A percentile compares a stretch with the other conserved stretches of the same genome.
These are phyloP conservation scores for Fraxinus excelsior DNA, from an alignment of 257 asterid species.

Conservation along the genomic window DNA sequence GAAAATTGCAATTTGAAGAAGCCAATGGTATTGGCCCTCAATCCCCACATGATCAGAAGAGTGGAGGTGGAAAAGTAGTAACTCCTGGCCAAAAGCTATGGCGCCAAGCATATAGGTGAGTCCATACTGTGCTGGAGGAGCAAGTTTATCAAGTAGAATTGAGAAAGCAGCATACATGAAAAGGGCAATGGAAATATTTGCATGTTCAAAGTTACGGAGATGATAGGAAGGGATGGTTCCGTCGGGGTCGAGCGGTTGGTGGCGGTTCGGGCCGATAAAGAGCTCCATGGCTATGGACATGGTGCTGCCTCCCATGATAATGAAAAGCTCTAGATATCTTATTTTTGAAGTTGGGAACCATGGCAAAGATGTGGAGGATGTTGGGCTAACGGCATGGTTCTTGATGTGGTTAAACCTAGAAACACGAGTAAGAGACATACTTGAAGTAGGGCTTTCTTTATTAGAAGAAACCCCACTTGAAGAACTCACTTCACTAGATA, in stretches of 20 bases:
- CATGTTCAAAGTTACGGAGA: conserved; percentile 47
- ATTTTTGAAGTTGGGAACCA: conserved; percentile 46
- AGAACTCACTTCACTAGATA: too few relatives aligned
- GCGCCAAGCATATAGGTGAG: conserved; percentile 40
- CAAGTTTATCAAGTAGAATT: conserved; percentile 35
- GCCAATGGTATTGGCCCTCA: conserved; percentile 53
- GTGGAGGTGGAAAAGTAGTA: conserved; percentile 47
- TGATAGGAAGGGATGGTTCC: conserved; percentile 48
- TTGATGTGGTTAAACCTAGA: conserved; percentile 35
- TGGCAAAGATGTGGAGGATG: conserved; percentile 39
- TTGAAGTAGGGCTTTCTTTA: too few relatives aligned
- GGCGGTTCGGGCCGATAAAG: conserved; percentile 40
- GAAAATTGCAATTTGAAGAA: conserved; percentile 39
- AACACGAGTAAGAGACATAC: too few relatives aligned
- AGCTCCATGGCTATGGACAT: conserved; percentile 48
- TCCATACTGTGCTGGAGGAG: conserved; percentile 31
- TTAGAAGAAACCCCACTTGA: too few relatives aligned
- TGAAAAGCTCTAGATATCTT: conserved; percentile 39
- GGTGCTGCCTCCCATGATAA: conserved; percentile 34
- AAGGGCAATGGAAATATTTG: conserved; percentile 41
- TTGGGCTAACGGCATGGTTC: conserved; percentile 33
- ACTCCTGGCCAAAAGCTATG: conserved; percentile 42
- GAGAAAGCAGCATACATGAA: conserved; percentile 38
- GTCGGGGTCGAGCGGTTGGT: conserved; percentile 42
- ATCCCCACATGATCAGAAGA: conserved; percentile 51